Conservation (phyloP, 352 stramenopile species). For the Blastocystis sp. region DNA sequence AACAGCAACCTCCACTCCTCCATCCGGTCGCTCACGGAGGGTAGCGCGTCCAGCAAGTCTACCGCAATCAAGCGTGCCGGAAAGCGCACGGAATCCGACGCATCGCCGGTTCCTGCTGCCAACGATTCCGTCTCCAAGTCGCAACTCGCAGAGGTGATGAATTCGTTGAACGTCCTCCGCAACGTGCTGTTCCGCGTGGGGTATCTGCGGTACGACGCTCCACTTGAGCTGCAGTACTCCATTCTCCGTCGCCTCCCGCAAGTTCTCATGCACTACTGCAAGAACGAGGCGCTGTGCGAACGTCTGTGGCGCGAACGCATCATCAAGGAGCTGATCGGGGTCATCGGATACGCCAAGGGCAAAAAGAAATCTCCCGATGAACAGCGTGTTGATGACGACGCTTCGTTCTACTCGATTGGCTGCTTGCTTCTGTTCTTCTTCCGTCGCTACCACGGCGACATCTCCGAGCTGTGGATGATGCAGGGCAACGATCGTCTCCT, state of each 20-base stretch:
- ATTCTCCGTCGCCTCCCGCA: not conserved
- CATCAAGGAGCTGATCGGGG: not conserved
- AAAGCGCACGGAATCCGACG: not conserved
- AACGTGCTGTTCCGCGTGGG: not conserved
- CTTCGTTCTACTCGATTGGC: slow-evolving; percentile 13
- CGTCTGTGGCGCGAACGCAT: not conserved
- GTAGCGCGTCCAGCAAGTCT: not conserved
- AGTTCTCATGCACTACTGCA: slow-evolving; percentile 13
- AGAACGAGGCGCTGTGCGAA: not conserved
- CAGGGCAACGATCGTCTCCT: not conserved
- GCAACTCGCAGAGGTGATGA: not conserved
- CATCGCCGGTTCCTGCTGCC: not conserved
- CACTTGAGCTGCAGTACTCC: not conserved
- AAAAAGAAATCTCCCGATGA: not conserved
- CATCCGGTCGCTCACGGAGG: not conserved
- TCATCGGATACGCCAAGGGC: not conserved
- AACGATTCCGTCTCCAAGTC: not conserved
- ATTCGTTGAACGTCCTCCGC: not conserved
- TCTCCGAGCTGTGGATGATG: not conserved
- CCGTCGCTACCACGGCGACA: slow-evolving; percentile 12
- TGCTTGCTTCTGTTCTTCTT: slow-evolving; percentile 21
- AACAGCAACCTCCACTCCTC: not conserved
- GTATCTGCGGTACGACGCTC: not conserved
- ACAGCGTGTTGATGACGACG: not conserved
- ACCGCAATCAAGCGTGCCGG: slow-evolving; percentile 2